phyloP scores from a whole-genome alignment of 441 rosid genomes.

The Theobroma grandiflorum region DNA sequence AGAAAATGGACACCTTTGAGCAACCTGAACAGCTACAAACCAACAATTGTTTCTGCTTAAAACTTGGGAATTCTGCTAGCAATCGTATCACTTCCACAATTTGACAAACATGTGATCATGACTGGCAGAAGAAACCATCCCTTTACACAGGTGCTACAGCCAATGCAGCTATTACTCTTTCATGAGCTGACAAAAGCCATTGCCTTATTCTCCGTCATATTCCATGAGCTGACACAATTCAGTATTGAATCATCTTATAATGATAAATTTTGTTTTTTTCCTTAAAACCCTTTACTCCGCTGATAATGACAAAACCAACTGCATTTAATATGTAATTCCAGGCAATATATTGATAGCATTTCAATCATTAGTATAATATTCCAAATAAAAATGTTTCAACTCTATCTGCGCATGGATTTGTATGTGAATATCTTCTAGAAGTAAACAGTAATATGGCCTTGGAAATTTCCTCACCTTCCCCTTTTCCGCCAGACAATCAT shows the following conservation, averaged over 20 bases:
- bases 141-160: constrained; percentile 70
- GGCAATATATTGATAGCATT: too few species aligned
- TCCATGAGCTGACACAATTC: constrained; percentile 45
- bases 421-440: too few species aligned
- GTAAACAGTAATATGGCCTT: too few species aligned
- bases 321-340: too few species aligned
- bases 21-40: constrained; percentile 26
- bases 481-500: background rate
- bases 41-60: background rate
- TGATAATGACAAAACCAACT: too few species aligned
- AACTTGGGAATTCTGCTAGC: background rate
- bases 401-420: too few species aligned
- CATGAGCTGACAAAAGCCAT: constrained; percentile 75
- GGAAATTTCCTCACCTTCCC: background rate
- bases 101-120: constrained; percentile 74
- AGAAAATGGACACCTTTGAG: constrained; percentile 25
- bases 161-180: constrained; percentile 71
- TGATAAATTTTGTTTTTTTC: too few species aligned
- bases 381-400: background rate
- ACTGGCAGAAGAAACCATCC: constrained; percentile 88
- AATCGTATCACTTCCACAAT: constrained; percentile 74
- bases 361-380: too few species aligned
- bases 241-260: too few species aligned
- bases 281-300: too few species aligned
- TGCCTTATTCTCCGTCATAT: constrained; percentile 80